These are phyloP conservation scores for Camellia granthamiana DNA, from an alignment of 148 eudicot species.

Conservation along the genomic window DNA sequence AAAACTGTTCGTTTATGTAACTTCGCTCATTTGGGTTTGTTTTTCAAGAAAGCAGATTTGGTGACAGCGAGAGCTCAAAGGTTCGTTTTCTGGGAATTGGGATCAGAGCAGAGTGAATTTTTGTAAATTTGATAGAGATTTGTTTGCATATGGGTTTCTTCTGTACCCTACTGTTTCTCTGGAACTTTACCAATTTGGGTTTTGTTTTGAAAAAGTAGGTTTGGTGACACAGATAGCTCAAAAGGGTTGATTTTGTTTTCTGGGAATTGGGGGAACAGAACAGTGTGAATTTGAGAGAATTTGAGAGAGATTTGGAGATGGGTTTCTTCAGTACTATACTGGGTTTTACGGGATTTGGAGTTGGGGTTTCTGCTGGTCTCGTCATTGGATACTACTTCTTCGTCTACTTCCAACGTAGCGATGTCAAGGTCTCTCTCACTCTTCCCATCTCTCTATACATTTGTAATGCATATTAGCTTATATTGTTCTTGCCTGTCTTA, in stretches of 20 bases:
- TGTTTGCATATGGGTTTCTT: no score
- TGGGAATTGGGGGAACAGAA: slow-evolving; percentile 8
- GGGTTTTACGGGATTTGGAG: slow-evolving; percentile 73
- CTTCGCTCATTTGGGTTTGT: no score
- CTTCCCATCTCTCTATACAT: not conserved
- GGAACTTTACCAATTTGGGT: slow-evolving; percentile 3
- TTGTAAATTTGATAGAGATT: no score
- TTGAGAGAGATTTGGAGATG: slow-evolving; percentile 29
- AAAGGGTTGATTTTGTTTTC: not conserved
- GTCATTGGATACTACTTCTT: slow-evolving; percentile 65
- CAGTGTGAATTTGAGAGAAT: not conserved
- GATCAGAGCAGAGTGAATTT: no score
- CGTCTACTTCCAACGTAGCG: slow-evolving; percentile 61
- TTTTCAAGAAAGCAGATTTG: no score
- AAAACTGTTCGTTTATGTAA: no score
- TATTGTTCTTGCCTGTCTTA: slow-evolving; percentile 5
- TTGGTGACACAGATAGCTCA: not conserved
- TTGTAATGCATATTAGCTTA: not conserved
- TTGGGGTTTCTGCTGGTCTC: slow-evolving; percentile 69
- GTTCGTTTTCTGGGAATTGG: no score
- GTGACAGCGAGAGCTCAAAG: no score
- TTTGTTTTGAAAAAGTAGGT: not conserved
- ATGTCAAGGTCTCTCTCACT: slow-evolving; percentile 54
- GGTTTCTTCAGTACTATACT: slow-evolving; percentile 61
- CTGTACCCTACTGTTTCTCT: not conserved